Percentiles rank a stretch among this genome's conserved stretches.
Evolutionary conservation across 345 rosid genomes (phyloP).

Genomic region (Citrus trifoliata): DNA sequence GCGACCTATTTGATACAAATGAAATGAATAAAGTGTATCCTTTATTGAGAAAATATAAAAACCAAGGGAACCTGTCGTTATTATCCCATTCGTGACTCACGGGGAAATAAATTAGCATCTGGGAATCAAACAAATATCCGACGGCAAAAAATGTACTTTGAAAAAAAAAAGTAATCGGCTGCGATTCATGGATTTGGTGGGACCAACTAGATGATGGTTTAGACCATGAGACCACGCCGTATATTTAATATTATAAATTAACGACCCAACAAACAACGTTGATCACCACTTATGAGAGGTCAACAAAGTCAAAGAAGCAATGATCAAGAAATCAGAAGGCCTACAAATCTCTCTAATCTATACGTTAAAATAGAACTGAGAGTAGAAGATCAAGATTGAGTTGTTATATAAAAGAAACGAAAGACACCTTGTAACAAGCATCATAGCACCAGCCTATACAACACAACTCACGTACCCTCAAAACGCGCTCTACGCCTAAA

Average conservation of each 20-base stretch:
- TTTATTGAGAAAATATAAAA: too few species aligned
- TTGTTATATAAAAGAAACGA: background rate
- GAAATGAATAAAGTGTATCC: background rate
- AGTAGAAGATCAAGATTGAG: background rate
- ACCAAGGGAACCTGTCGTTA: background rate
- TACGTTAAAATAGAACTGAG: background rate
- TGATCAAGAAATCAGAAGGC: background rate
- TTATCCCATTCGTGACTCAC: background rate
- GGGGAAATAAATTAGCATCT: background rate
- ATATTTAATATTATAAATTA: background rate
- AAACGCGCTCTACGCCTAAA: conserved; percentile 18
- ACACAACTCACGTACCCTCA: conserved; percentile 9
- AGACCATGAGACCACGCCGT: background rate
- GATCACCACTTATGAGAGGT: background rate
- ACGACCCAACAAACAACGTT: background rate
- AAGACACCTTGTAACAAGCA: conserved; percentile 11
- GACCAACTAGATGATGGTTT: background rate
- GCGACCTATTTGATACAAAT: background rate
- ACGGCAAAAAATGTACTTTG: background rate
- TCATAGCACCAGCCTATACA: conserved; percentile 23
- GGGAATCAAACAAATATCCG: background rate
- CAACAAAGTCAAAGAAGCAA: background rate
- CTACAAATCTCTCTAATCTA: too few species aligned
- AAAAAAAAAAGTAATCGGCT: background rate
- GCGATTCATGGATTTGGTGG: background rate